Percentiles rank a stretch among this genome's conserved stretches.
Evolutionary conservation across 768 basidiomycete genomes (phyloP).

Genomic region (Leccinum incarnatum): DNA sequence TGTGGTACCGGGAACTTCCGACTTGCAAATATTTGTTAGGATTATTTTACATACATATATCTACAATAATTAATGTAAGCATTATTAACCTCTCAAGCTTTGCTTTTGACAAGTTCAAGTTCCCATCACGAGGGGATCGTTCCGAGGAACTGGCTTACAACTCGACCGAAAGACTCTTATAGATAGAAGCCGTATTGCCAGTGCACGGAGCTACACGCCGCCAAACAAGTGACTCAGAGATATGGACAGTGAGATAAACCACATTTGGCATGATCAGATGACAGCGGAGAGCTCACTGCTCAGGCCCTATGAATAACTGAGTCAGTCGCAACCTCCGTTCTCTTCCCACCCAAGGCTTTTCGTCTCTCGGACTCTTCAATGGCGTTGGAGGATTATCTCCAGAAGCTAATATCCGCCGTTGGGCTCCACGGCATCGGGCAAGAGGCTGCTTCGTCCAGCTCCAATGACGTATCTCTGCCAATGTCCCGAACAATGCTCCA

Average conservation of each 20-base stretch:
- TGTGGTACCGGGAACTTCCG: slow-evolving; percentile 30
- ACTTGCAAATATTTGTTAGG: slow-evolving; percentile 6
- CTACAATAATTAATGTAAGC: background rate
- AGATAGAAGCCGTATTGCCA: background rate
- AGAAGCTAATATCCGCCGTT: slow-evolving; percentile 10
- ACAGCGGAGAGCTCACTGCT: background rate
- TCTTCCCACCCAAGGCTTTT: background rate
- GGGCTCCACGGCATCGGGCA: background rate
- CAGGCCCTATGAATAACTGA: background rate
- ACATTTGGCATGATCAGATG: slow-evolving; percentile 5
- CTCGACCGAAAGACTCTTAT: background rate
- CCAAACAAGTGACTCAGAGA: background rate
- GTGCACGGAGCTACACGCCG: background rate
- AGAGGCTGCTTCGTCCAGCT: slow-evolving; percentile 7
- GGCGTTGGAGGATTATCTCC: slow-evolving; percentile 5
- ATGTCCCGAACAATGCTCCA: slow-evolving; percentile 14
- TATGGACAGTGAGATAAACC: background rate
- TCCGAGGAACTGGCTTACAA: background rate
- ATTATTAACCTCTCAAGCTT: background rate
- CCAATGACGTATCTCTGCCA: slow-evolving; percentile 23
- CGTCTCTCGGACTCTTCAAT: slow-evolving; percentile 4
- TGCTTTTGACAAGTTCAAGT: background rate
- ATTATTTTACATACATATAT: slow-evolving; percentile 1
- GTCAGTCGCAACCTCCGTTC: background rate
- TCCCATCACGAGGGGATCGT: background rate